Conservation (phyloP, 2,329 filamentous ascomycete genomes). For the Verticillium nubilum region DNA sequence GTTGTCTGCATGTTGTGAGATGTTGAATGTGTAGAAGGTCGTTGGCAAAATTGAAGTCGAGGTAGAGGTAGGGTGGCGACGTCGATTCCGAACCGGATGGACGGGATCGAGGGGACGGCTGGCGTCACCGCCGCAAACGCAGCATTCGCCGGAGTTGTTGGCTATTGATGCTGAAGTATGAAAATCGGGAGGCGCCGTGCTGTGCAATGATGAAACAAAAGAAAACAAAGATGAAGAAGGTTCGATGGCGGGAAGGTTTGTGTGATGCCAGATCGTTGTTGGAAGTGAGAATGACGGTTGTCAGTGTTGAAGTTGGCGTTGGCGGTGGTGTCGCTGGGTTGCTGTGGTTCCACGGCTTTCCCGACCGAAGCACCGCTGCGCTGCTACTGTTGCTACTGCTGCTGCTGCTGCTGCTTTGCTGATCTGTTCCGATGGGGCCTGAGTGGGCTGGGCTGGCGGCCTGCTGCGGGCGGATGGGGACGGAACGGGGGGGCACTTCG, state of each 20-base stretch:
- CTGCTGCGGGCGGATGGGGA: not conserved
- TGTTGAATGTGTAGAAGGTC: not conserved
- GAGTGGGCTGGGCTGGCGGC: not conserved
- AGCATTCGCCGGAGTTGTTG: conserved; percentile 6
- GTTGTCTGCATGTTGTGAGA: conserved; percentile 11
- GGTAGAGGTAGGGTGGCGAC: not conserved
- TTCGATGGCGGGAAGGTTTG: not conserved
- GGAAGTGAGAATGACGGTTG: not conserved
- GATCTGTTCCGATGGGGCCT: not conserved
- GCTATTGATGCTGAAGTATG: not conserved
- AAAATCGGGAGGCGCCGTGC: not conserved
- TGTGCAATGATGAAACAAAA: not conserved
- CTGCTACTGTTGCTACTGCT: not conserved
- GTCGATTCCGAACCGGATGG: conserved; percentile 5
- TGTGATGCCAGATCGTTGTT: not conserved
- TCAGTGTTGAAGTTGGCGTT: not conserved
- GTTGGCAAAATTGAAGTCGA: not conserved
- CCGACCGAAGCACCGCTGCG: not conserved
- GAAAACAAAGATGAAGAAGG: not conserved
- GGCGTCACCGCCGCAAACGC: conserved; percentile 14
- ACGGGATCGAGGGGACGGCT: conserved; percentile 11
- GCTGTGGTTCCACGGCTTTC: not conserved
- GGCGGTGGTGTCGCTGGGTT: not conserved
- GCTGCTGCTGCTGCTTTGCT: not conserved
- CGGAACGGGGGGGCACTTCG: not conserved